Base-by-base conservation (phyloP, 495 filamentous ascomycete species). In the Neurospora intermedia region DNA sequence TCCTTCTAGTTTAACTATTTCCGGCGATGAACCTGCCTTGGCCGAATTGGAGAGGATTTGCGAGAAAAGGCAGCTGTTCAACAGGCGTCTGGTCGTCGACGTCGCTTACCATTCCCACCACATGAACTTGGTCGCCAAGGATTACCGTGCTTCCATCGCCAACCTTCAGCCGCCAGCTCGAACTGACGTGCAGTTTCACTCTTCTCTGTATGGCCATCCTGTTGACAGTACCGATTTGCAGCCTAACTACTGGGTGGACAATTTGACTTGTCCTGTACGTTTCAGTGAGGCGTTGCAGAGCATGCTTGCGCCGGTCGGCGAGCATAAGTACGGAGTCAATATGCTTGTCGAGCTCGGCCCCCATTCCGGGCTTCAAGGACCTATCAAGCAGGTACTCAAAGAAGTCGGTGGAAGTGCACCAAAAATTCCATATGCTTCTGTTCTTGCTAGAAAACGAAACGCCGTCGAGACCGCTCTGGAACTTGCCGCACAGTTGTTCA, bases 31-130 rank as follows among this genome's bases (percentile, higher is more conserved):
- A 69, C 79, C 79, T 13, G 86, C 84, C 18, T 79, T 89, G 31
- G 78, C 83, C n/a, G 82, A 86, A 71, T 77, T 90, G 11, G 80
- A 86, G 69, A 74, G 78, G 16, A 78, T 81, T 0, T 80, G 88
- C 69, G 76, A 84, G 31, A 79, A 81, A 18, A 83, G 85, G 23
- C 75, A 83, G 35, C 72, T 86, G 16, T 91, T 91, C 76, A 83
- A 80, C 59, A 82, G 89, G 62, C 82, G 83, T 15, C 84, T 92
- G 0, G 79, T 82, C 18, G 88, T 91, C n/a, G 83, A 87, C 40
- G 81, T 85, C 31, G 90, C 89, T 1, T 92, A 89, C 74, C 90
- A 92, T 75, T 91, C 89, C 3, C 84, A 85, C 69, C 88, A 91
- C 73, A 91, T 92, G 86, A 76, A 82, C 48, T 73, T 83, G 43